phyloP scores from a whole-genome alignment of 202 grass and related monocot species.

The Panicum hallii region DNA sequence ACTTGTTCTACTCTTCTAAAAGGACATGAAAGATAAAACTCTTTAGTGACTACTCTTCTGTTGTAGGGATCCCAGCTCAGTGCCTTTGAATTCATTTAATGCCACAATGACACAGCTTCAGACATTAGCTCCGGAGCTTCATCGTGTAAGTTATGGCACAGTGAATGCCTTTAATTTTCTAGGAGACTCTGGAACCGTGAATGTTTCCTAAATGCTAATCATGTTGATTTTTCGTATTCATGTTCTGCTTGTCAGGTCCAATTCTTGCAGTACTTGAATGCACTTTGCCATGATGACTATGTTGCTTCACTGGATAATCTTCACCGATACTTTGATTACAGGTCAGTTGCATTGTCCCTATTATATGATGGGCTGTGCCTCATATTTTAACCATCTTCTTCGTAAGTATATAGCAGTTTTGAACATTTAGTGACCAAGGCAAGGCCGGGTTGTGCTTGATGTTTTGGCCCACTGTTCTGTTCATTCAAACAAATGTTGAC shows the following conservation, averaged over 20 bases:
- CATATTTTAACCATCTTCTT: constrained; percentile 25
- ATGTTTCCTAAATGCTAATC: not conserved
- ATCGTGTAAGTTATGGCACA: constrained; percentile 82
- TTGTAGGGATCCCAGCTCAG: constrained; percentile 75
- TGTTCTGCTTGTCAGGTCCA: constrained; percentile 63
- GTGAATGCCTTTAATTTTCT: constrained; percentile 28
- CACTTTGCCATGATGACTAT: constrained; percentile 89
- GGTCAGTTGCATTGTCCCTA: constrained; percentile 51
- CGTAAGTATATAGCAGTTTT: constrained; percentile 7
- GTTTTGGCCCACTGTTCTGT: constrained; percentile 31
- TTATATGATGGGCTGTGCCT: not conserved
- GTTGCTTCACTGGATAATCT: constrained; percentile 79
- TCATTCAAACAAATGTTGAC: constrained; percentile 5
- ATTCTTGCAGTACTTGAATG: constrained; percentile 95
- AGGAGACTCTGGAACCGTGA: constrained; percentile 10
- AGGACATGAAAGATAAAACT: constrained; percentile 22
- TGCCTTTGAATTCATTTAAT: constrained; percentile 94
- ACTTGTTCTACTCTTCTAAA: constrained; percentile 36
- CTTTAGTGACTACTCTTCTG: constrained; percentile 42
- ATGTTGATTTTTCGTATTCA: constrained; percentile 39
- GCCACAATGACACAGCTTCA: constrained; percentile 76
- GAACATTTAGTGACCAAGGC: constrained; percentile 7
- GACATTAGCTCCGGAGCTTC: constrained; percentile 79
- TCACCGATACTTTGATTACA: constrained; percentile 96
- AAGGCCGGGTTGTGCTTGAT: not conserved